Evolutionary conservation across 164 flowering plant species (phyloP), one percentile per base, ranked within the genome.

Genomic region (Nymphaea thermarum): DNA sequence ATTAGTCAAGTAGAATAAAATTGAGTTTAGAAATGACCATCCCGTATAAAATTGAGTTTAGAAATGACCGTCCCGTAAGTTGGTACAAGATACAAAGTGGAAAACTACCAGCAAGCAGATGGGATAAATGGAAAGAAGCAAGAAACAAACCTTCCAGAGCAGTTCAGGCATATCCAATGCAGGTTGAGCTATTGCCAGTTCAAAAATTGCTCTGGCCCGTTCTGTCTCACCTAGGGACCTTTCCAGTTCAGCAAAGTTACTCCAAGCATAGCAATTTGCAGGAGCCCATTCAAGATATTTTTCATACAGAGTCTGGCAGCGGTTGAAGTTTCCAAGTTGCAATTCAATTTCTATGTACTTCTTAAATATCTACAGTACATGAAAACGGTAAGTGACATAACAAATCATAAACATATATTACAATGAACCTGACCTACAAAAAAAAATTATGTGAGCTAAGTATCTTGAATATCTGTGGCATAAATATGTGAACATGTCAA

Each of bases 181-280:
- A 47, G 97, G 93, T 70, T 91, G 99, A 11, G 87, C 80, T 68
- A 86, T 90, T 44, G 99, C 98, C 66, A 94, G 91, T 82, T 94
- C 96, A 82, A 88, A 90, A 64, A 91, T 83, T 59, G 93, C 83
- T 72, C 99, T 75, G 11, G 97, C 89, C 42, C 96, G 74, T 44
- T 94, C 99, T 17, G 87, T 91, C 79, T 94, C 98, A 71, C 72
- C 60, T 65, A 91, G 66, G 12, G 91, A 86, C 74, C 65, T 68
- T 70, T 91, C 99, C 75, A 94, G 59, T 64, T 94, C 98, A 43
- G 98, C 99, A 79, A 67, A 94, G 73, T 94, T 94, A 77, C 79
- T 86, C 99, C 99, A 91, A 1, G 99, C 99, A 81, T 89, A 91
- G 79, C 98, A 94, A 66, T 90, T 90, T 66, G 91, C 96, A 0